Evolutionary conservation across 1,284 basidiomycete species (phyloP), one percentile per base, ranked within the genome.

Genomic region (Cryptococcus sp.): DNA sequence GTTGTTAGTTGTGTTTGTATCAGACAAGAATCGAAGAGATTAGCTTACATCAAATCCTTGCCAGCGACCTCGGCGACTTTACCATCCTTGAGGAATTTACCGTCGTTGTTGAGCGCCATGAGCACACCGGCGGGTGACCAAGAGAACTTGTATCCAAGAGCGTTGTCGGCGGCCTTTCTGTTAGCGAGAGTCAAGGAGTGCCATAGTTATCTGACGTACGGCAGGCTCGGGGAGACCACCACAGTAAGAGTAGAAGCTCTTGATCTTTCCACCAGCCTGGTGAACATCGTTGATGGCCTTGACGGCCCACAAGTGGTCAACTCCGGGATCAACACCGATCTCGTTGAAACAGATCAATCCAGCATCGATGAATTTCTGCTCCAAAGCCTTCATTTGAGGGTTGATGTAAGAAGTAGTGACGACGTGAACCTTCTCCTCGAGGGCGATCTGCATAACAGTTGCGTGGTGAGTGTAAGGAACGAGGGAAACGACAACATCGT

Each of bases 131-230:
- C 87, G 25, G 92, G 91, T 2, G 92, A 96, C 96, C 96, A 98
- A 34, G 91, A 96, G 81, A 98, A 98, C 77, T 98, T 98, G 85
- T 98, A 98, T 25, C 96, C 94, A 55, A 98, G 86, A 7, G 96
- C 93, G 80, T 98, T 98, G 70, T 86, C 85, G 14, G 91, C 85
- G 63, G 86, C 71, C 56, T 59, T 21, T 7, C 23, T 85, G 66
- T 91, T 34, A 9, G 16, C 10, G 9, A 9, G 32, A 41, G 19
- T 54, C n/a, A 43, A n/a, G 9, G 11, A 28, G 22, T 5, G n/a
- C 25, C 13, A 43, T 14, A 14, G 7, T 11, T 13, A 24, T 21
- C 1, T 44, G 16, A 41, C 53, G 43, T 32, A 55, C 54, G 46
- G 60, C 55, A 44, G 60, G 59, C 50, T 59, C 58, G 45, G 55